Percentiles rank a stretch among this genome's conserved stretches.
Evolutionary conservation across 352 stramenopile species (phyloP).

Genomic region (Phytophthora meadii): DNA sequence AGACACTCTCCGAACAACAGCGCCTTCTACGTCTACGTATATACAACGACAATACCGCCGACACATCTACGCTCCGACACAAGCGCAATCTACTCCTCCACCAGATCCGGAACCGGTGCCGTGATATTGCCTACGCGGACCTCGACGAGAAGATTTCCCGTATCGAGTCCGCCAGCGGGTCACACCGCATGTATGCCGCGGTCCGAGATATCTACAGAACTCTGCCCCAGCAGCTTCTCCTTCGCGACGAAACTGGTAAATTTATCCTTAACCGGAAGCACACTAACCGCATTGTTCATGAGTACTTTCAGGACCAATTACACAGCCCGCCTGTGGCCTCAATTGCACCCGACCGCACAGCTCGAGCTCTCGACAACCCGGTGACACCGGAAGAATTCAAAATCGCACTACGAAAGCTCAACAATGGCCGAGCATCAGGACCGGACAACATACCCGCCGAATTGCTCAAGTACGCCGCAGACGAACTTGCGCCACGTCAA

Average conservation of each 20-base stretch:
- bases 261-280: too few relatives aligned
- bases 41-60: not conserved
- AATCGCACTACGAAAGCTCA: not conserved
- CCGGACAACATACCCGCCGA: constrained; percentile 6
- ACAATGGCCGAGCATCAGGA: not conserved
- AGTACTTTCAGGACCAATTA: too few relatives aligned
- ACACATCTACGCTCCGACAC: not conserved
- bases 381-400: not conserved
- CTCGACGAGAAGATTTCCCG: not conserved
- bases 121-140: not conserved
- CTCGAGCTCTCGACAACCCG: not conserved
- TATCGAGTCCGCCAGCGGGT: too few relatives aligned
- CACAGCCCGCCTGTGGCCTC: too few relatives aligned
- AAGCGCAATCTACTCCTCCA: not conserved
- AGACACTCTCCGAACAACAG: too few relatives aligned
- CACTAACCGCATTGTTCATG: too few relatives aligned
- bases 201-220: too few relatives aligned
- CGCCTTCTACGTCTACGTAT: not conserved
- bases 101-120: not conserved
- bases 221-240: constrained; percentile 1
- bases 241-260: too few relatives aligned
- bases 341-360: too few relatives aligned
- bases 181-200: not conserved
- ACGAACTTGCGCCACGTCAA: not conserved
- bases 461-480: constrained; percentile 10